Percentiles rank a stretch among this genome's conserved stretches.
Evolutionary conservation across 305 asterid species (phyloP).

Genomic region (Fraxinus xanthoxyloides): DNA sequence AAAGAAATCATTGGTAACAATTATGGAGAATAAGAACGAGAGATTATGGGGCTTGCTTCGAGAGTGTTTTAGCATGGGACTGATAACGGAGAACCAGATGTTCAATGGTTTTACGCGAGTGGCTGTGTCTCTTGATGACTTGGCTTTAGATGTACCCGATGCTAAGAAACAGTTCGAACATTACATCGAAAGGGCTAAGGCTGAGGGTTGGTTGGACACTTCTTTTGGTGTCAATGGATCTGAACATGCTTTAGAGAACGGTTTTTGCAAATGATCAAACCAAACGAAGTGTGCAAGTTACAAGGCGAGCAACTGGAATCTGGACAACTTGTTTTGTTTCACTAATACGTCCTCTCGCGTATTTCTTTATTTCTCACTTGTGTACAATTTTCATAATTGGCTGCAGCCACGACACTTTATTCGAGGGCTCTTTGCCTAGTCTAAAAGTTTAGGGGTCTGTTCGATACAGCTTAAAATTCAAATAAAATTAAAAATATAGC

Average conservation of each 20-base stretch:
- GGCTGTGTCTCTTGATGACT: slow-evolving; percentile 68
- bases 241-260: slow-evolving; percentile 32
- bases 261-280: slow-evolving; percentile 25
- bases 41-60: slow-evolving; percentile 61
- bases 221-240: slow-evolving; percentile 34
- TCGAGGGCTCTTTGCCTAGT: not conserved
- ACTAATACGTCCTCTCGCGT: not conserved
- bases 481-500: no score
- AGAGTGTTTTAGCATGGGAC: slow-evolving; percentile 70
- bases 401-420: not conserved
- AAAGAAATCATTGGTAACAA: slow-evolving; percentile 58
- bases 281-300: not conserved
- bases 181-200: slow-evolving; percentile 50
- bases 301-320: not conserved
- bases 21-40: slow-evolving; percentile 74
- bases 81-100: slow-evolving; percentile 79
- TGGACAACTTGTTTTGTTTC: not conserved
- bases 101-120: slow-evolving; percentile 69
- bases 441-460: not conserved
- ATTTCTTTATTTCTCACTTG: not conserved
- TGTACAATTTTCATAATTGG: not conserved
- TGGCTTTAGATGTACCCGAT: slow-evolving; percentile 89
- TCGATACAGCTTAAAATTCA: no score
- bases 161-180: slow-evolving; percentile 57
- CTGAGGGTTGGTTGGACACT: slow-evolving; percentile 75